A percentile compares a stretch with the other conserved stretches of the same genome.
These are phyloP conservation scores for Backusella tarrabulga DNA, from an alignment of 192 early-diverging fungal genomes.

Conservation along the genomic window DNA sequence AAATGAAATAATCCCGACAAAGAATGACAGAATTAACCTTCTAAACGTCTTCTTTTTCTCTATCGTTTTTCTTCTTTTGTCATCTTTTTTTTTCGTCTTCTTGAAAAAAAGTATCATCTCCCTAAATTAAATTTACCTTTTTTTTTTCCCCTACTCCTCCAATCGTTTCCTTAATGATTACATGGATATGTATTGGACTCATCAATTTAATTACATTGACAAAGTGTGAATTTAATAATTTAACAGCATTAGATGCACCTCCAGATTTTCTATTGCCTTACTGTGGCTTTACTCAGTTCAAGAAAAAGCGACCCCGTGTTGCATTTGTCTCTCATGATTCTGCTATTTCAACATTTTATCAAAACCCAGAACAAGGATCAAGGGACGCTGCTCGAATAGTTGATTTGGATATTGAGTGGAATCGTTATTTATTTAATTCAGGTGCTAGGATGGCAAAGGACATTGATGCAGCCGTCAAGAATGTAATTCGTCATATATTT, in stretches of 20 bases:
- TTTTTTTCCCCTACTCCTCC: neutral
- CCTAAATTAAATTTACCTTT: neutral
- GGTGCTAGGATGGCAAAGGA: slow-evolving; percentile 1
- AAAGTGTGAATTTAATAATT: slow-evolving; percentile 3
- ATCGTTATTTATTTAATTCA: neutral
- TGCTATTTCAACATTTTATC: slow-evolving; percentile 7
- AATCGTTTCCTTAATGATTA: neutral
- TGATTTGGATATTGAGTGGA: slow-evolving; percentile 22
- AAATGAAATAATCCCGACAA: slow-evolving; percentile 9
- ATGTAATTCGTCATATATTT: neutral
- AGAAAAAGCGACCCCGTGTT: slow-evolving; percentile 8
- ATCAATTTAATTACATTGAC: slow-evolving; percentile 9
- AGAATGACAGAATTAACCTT: neutral
- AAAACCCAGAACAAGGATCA: slow-evolving; percentile 26
- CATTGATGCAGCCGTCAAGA: slow-evolving; percentile 8
- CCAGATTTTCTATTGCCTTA: neutral
- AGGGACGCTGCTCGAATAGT: slow-evolving; percentile 19
- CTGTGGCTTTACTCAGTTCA: neutral
- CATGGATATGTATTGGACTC: slow-evolving; percentile 3
- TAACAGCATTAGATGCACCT: neutral
- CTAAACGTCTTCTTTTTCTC: neutral
- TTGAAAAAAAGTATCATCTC: neutral
- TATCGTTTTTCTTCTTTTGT: neutral
- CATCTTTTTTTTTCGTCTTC: neutral
- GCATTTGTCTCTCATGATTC: slow-evolving; percentile 22